These are phyloP conservation scores for Fabrea salina DNA, from an alignment of 169 alveolate genomes.

Conservation along the genomic window DNA sequence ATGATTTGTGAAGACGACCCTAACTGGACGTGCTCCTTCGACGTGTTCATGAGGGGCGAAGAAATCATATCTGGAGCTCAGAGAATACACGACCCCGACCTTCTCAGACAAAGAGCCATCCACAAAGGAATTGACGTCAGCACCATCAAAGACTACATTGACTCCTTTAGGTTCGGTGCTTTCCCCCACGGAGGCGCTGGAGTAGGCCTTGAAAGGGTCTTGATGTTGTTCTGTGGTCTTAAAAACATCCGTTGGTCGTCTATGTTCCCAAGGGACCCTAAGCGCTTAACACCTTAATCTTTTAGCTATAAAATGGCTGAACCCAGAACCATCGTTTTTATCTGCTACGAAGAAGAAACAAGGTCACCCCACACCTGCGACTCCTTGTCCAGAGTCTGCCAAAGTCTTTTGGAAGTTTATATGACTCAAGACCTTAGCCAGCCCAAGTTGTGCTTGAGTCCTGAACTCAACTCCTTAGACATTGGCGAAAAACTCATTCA, in stretches of 20 bases:
- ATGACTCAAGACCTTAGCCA: too few relatives aligned
- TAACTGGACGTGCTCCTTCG: constrained; percentile 91
- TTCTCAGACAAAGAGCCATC: constrained; percentile 77
- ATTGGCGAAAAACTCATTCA: too few relatives aligned
- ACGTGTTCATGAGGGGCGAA: constrained; percentile 99
- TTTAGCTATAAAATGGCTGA: neutral
- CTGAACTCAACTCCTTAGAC: too few relatives aligned
- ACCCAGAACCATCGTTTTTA: too few relatives aligned
- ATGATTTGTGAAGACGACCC: constrained; percentile 95
- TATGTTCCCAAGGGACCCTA: constrained; percentile 99
- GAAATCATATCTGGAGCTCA: constrained; percentile 99
- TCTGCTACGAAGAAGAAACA: too few relatives aligned
- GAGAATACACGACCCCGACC: constrained; percentile 96
- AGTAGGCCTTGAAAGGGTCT: constrained; percentile 99
- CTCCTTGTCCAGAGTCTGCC: too few relatives aligned
- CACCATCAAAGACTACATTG: constrained; percentile 91
- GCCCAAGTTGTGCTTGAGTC: too few relatives aligned
- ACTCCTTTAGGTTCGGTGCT: constrained; percentile 95
- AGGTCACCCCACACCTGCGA: too few relatives aligned
- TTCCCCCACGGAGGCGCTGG: constrained; percentile 99
- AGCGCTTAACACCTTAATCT: constrained; percentile 92
- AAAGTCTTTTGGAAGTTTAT: too few relatives aligned
- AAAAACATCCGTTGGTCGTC: constrained; percentile 96
- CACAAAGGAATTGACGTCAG: constrained; percentile 86
- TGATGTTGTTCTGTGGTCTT: constrained; percentile 93